Evolutionary conservation across 1,139 yeast genomes (phyloP).

Genomic region (Yamadazyma triangularis): DNA sequence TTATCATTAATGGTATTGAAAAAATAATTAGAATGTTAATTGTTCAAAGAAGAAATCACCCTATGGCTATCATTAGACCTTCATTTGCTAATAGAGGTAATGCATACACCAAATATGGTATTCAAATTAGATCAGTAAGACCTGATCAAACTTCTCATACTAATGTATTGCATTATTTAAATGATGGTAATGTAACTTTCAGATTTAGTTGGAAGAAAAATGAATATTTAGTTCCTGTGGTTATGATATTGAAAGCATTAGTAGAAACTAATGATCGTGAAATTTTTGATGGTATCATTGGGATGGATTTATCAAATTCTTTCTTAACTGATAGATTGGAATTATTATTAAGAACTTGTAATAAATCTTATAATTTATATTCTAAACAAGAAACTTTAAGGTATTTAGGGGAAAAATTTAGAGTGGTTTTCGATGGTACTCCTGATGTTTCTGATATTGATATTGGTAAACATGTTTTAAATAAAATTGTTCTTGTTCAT

Average conservation of each 20-base stretch:
- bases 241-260: constrained; percentile 88
- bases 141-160: constrained; percentile 98
- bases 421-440: constrained; percentile 87
- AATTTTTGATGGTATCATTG: constrained; percentile 93
- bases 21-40: constrained; percentile 94
- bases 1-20: constrained; percentile 94
- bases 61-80: constrained; percentile 96
- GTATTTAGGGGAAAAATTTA: constrained; percentile 90
- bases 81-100: constrained; percentile 94
- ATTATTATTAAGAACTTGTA: constrained; percentile 77
- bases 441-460: constrained; percentile 85
- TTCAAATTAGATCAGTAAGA: constrained; percentile 89
- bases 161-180: constrained; percentile 89
- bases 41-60: constrained; percentile 96
- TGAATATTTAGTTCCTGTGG: constrained; percentile 89
- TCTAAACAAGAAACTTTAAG: constrained; percentile 87
- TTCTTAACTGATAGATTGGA: constrained; percentile 98
- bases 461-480: constrained; percentile 82
- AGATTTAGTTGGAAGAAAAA: constrained; percentile 96
- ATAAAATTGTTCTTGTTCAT: constrained; percentile 86
- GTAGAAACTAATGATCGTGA: constrained; percentile 90
- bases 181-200: constrained; percentile 94
- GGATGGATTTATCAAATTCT: constrained; percentile 80
- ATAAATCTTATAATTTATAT: constrained; percentile 67
- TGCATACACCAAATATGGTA: constrained; percentile 82